Evolutionary conservation across 345 rosid species (phyloP).

Genomic region (sweet orange (Citrus sinensis)): DNA sequence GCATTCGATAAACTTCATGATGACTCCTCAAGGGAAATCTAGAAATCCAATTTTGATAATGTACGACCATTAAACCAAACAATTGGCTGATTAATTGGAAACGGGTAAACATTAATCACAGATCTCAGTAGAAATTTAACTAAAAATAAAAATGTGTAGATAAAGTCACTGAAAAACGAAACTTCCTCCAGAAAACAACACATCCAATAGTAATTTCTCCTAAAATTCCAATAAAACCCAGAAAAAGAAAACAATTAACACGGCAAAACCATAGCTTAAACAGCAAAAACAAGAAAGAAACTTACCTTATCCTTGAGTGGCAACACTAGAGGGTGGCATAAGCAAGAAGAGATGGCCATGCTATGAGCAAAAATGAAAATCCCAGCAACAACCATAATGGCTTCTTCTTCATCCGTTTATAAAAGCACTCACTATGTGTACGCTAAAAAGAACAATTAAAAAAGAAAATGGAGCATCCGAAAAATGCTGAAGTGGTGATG

Average conservation of each 20-base stretch:
- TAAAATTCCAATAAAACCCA: slow-evolving; percentile 13
- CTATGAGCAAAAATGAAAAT: slow-evolving; percentile 21
- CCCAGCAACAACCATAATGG: slow-evolving; percentile 17
- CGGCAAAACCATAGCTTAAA: not conserved
- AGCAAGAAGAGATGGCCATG: slow-evolving; percentile 60
- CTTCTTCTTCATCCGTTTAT: slow-evolving; percentile 36
- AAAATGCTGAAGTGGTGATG: slow-evolving; percentile 10
- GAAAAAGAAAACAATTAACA: not conserved
- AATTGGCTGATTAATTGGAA: not conserved
- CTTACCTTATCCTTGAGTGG: slow-evolving; percentile 28
- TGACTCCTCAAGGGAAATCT: not conserved
- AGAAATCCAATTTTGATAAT: not conserved
- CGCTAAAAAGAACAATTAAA: not conserved
- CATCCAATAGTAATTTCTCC: not conserved
- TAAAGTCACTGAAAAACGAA: not conserved
- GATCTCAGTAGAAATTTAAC: not conserved
- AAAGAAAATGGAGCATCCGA: not conserved
- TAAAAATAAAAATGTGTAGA: not conserved
- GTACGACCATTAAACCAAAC: not conserved
- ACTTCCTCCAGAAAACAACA: not conserved
- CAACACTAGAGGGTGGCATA: slow-evolving; percentile 38
- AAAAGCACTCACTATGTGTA: not conserved
- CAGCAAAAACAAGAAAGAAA: not conserved
- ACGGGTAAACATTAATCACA: not conserved
- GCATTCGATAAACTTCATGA: not conserved